phyloP scores from a whole-genome alignment of 345 rosid genomes.

The Eucalyptus decipiens region DNA sequence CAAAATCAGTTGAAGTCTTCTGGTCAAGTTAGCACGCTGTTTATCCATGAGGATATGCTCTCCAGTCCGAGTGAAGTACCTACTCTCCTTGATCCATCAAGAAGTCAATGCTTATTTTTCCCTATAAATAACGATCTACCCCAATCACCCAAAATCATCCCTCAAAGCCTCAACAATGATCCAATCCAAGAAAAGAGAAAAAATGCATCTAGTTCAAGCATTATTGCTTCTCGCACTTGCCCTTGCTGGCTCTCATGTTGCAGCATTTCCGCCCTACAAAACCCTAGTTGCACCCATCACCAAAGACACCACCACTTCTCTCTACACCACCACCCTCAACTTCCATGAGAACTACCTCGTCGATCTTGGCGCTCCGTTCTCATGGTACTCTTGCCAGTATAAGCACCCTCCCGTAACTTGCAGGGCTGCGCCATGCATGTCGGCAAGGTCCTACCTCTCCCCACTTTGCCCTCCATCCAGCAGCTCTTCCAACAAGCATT shows the following conservation, averaged over 20 bases:
- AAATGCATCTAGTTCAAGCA: background rate
- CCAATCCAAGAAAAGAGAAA: background rate
- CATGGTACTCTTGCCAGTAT: background rate
- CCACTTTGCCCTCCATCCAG: slow-evolving; percentile 4
- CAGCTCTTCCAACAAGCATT: background rate
- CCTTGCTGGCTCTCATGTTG: background rate
- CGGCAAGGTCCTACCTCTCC: background rate
- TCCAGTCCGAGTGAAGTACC: background rate
- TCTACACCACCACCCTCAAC: slow-evolving; percentile 10
- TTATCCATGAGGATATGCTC: background rate
- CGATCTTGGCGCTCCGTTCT: slow-evolving; percentile 3
- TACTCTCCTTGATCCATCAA: background rate
- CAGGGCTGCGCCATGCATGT: background rate
- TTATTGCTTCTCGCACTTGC: background rate
- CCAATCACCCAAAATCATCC: background rate
- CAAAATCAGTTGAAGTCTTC: background rate
- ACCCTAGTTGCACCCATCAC: slow-evolving; percentile 12
- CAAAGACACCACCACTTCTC: slow-evolving; percentile 10
- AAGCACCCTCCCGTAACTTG: background rate
- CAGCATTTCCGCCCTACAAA: background rate
- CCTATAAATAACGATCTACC: background rate
- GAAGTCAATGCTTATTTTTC: background rate
- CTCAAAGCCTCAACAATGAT: background rate
- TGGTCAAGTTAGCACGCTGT: background rate
- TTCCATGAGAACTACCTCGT: slow-evolving; percentile 4